Base-by-base conservation (phyloP, 345 rosid species). In the Citrus medica region DNA sequence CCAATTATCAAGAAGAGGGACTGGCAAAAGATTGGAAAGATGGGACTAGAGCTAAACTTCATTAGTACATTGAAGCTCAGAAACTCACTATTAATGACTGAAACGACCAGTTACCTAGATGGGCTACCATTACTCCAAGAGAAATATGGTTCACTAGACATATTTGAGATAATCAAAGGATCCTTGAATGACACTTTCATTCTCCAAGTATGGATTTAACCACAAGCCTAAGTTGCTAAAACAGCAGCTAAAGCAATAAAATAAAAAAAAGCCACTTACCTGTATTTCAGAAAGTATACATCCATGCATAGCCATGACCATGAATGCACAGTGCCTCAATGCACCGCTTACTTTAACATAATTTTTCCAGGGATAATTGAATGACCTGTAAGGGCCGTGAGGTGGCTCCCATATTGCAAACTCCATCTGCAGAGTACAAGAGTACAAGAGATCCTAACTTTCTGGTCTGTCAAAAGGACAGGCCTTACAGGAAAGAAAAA, bases 271-370 rank as follows among this genome's bases (percentile, higher is more conserved):
- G 67, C 21, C 33, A 68, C 77, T 78, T 66, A 91, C 98, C 97
- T 94, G 98, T 73, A 94, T 94, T 85, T 91, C 97, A 2, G 97
- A 86, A 76, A 94, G 95, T 40, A 94, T 86, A 83, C 97, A 94
- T 62, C 97, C 97, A 60, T 94, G 98, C 97, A 94, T 88, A 5
- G 98, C 97, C 97, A 94, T 94, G 82, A 93, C 97, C 97, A 86
- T 90, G 78, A 94, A 94, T 67, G 97, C 97, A 68, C 97, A 94
- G 82, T 94, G 97, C 86, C 98, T 86, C 64, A 94, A 67, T 24
- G 98, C 90, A 69, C 98, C 98, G 28, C 98, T 88, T 65, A 93
- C 80, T 86, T 90, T 89, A 64, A 89, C 91, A 76, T 92, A 94
- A 79, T 84, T 86, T 74, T 78, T 87, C 98, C 98, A 94, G 0